Base-by-base conservation (phyloP, 306 rosid species). In the Dalbergia oliveri region DNA sequence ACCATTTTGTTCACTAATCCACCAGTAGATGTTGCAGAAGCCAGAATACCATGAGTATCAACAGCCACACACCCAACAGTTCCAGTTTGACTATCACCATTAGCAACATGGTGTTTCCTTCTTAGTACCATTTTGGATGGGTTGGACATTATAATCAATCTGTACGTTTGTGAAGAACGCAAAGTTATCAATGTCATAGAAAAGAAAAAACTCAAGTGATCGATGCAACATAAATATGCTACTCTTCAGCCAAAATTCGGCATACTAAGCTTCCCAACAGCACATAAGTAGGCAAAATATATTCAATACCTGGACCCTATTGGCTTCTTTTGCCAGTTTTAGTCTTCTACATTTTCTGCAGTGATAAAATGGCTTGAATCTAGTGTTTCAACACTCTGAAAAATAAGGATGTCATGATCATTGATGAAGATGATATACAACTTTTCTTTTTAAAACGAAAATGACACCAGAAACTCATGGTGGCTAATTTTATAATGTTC, bases 41-140 rank as follows among this genome's bases (percentile, higher is more conserved):
- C 97, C 70, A 93, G 85, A 73, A 87, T 90, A 39, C 98, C 97
- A 9, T 79, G 60, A 51, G 73, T 60, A 57, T 92, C 98, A 68
- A 92, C 94, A 57, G 92, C 97, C 78, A 94, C 98, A 78, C 98
- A 92, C 59, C 97, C 98, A 39, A 94, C 97, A 10, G 97, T 94
- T 58, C 97, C 99, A 9, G 81, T 72, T 79, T 90, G 94, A 84
- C 92, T 90, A 78, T 91, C 98, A 5, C 97, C 89, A 68, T 89
- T 72, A 57, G 74, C 76, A 6, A 6, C 18, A 49, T 57, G 79
- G 76, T 9, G 83, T 73, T 71, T 93, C 94, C 62, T 82, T 82
- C 87, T 73, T 72, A 23, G 73, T 51, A 71, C 81, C 84, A 62
- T 81, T 86, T 53, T 84, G 78, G 68, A 80, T 69, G 3, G 99